Conservation (phyloP, 345 rosid species). For the Dovyalis caffra region DNA sequence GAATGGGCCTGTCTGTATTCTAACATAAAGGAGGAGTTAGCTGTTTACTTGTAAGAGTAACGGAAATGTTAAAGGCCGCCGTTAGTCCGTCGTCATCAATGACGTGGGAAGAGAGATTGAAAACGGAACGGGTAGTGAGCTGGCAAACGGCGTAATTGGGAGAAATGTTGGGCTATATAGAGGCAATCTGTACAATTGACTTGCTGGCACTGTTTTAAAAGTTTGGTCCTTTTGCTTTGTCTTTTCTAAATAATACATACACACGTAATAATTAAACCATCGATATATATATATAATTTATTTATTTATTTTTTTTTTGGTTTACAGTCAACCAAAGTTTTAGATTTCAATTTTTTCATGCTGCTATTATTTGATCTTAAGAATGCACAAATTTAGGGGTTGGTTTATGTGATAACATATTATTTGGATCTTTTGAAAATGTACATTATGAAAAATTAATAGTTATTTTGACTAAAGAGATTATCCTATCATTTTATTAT, state of each 20-base stretch:
- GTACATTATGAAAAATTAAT: too few species aligned
- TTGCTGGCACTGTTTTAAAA: slow-evolving; percentile 49
- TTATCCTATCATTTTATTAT: too few species aligned
- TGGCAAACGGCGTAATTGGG: slow-evolving; percentile 47
- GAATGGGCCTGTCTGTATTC: slow-evolving; percentile 7
- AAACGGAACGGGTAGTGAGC: slow-evolving; percentile 38
- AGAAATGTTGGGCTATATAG: slow-evolving; percentile 33
- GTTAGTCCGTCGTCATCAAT: slow-evolving; percentile 16
- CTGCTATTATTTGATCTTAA: too few species aligned
- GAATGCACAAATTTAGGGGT: too few species aligned
- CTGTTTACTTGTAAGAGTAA: slow-evolving; percentile 29
- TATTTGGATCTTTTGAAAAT: too few species aligned
- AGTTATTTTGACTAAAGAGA: too few species aligned
- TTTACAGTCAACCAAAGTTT: too few species aligned
- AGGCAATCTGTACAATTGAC: slow-evolving; percentile 30
- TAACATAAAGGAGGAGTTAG: not conserved
- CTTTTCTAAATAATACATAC: not conserved
- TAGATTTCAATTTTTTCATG: too few species aligned
- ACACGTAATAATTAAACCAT: not conserved
- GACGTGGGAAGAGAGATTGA: slow-evolving; percentile 14
- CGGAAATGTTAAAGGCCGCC: slow-evolving; percentile 2
- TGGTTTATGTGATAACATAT: too few species aligned
- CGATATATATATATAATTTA: too few species aligned
- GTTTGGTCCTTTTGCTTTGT: slow-evolving; percentile 1
- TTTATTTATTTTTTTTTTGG: too few species aligned